Percentiles rank a stretch among this genome's conserved stretches.
phyloP scores from a whole-genome alignment of 2,329 filamentous ascomycete species.

The Cordyceps pruinosa region DNA sequence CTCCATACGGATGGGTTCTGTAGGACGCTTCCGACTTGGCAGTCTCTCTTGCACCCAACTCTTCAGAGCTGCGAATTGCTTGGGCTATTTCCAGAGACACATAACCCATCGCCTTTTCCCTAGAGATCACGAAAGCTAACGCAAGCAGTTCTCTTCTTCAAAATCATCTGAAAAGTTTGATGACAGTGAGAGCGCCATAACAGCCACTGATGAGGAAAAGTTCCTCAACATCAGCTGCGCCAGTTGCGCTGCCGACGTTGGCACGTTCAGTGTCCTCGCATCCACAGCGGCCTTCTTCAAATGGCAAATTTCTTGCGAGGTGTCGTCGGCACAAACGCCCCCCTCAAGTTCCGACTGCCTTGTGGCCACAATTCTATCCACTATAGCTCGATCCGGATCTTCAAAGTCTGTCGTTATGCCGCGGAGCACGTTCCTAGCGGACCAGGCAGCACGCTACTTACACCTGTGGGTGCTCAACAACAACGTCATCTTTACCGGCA shows the following conservation, averaged over 20 bases:
- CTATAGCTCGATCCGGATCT: conserved; percentile 48
- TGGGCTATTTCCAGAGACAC: conserved; percentile 47
- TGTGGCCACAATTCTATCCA: conserved; percentile 45
- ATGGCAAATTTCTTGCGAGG: conserved; percentile 45
- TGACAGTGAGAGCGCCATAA: conserved; percentile 23
- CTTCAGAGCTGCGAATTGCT: conserved; percentile 42
- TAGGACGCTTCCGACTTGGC: conserved; percentile 22
- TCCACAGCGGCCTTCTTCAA: conserved; percentile 48
- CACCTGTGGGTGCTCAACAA: conserved; percentile 51
- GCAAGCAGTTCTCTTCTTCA: conserved; percentile 33
- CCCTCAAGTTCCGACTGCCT: conserved; percentile 45
- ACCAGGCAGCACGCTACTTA: conserved; percentile 24
- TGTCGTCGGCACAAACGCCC: conserved; percentile 15
- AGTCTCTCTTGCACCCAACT: conserved; percentile 37
- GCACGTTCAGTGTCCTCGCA: conserved; percentile 39
- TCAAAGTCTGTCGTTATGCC: conserved; percentile 50
- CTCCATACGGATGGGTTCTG: conserved; percentile 38
- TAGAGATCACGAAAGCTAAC: conserved; percentile 13
- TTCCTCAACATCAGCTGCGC: conserved; percentile 39
- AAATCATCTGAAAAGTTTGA: conserved; percentile 22
- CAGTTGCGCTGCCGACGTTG: conserved; percentile 39
- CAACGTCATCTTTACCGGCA: conserved; percentile 44
- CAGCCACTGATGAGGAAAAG: conserved; percentile 18
- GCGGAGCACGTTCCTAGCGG: not conserved
- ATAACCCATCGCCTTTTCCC: conserved; percentile 21